Base-by-base conservation (phyloP, 805 yeast species). In the Sugiyamaella lignohabitans region DNA sequence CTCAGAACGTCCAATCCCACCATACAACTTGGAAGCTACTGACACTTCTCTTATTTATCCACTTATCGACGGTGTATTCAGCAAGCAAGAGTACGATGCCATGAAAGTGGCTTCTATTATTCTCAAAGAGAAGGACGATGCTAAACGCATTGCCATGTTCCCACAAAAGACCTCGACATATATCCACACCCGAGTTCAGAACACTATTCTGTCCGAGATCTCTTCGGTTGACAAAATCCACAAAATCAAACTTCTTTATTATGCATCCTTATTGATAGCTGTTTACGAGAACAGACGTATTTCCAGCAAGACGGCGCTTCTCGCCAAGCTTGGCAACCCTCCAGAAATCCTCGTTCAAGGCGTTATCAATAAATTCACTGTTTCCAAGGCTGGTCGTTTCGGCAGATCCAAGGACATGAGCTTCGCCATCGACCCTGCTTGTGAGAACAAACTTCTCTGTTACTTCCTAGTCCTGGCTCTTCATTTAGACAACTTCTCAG, bases 381-480 rank as follows among this genome's bases (percentile, higher is more conserved):
- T 82, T 23, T 59, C 75, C 24, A 77, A 75, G 57, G 73, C 86
- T 5, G 48, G 58, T 11, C 75, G 72, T 43, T 75, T 79, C 52
- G 94, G 93, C 48, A 80, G 78, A 63, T 69, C 84, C n/a, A 83
- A 82, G 61, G 87, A 82, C 52, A 76, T 82, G 56, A 74, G 82
- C n/a, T 91, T 77, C 62, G 71, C 76, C 52, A 77, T 93, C 51
- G 97, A 93, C 60, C 96, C 98, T 36, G 82, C 78, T 57, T 78
- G 79, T 60, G 96, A 87, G 64, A 96, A 87, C 67, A 87, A 84
- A 66, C 71, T 93, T 42, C 70, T 93, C 54, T 84, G 96, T 65
- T 83, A 79, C 66, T 70, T 88, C 41, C 69, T 93, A 51, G 84
- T 83, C 4, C 66, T 84, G 36, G 72, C 84, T 35, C 69, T 93